Conservation (phyloP, 352 stramenopile species). For the Globisporangium paroecandrum region DNA sequence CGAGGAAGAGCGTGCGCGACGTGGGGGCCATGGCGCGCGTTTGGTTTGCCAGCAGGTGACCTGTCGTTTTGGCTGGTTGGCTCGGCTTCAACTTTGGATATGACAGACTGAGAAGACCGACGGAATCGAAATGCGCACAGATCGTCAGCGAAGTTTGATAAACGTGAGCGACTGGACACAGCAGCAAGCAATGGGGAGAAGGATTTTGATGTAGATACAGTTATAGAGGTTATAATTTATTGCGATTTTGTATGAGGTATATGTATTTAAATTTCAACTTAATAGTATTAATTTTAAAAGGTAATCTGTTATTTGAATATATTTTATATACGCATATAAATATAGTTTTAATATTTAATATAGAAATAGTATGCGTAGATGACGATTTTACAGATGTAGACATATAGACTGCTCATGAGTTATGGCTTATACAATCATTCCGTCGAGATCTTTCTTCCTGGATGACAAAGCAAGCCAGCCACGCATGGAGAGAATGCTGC, state of each 20-base stretch:
- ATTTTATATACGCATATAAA: no score
- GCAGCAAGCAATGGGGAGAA: not conserved
- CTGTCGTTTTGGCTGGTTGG: conserved; percentile 3
- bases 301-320: no score
- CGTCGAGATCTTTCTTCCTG: not conserved
- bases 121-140: not conserved
- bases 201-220: not conserved
- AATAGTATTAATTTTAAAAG: no score
- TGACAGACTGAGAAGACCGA: not conserved
- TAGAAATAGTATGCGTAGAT: no score
- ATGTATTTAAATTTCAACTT: no score
- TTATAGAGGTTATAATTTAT: no score
- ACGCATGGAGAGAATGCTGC: no score
- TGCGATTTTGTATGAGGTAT: no score
- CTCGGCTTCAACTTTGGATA: conserved; percentile 14
- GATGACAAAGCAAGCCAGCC: no score
- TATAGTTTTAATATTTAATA: no score
- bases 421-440: not conserved
- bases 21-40: not conserved
- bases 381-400: no score
- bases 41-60: not conserved
- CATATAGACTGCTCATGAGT: no score
- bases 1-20: conserved; percentile 1
- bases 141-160: not conserved
- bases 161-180: not conserved